phyloP scores from a whole-genome alignment of 148 eudicot species.

The Amaranthus palmeri region DNA sequence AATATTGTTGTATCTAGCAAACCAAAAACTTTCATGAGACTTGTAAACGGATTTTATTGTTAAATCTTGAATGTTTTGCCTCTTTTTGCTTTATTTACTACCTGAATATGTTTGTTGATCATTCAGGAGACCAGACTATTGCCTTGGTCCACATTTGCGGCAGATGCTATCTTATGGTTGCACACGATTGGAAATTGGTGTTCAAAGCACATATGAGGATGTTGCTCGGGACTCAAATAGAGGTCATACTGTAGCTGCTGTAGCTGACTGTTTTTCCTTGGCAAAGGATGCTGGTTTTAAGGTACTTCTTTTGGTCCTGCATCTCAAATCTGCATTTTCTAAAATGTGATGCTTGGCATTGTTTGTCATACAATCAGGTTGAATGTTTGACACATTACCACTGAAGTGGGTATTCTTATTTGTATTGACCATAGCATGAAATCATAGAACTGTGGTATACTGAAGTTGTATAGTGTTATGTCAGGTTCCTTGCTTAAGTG shows the following conservation, averaged over 20 bases:
- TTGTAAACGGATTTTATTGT: neutral
- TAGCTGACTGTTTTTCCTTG: slow-evolving; percentile 95
- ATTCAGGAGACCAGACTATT: slow-evolving; percentile 94
- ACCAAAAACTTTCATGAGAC: too few relatives aligned
- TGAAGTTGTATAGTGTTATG: neutral
- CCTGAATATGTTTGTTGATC: slow-evolving; percentile 7
- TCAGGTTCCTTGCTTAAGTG: neutral
- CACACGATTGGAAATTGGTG: slow-evolving; percentile 96
- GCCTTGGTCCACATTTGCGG: slow-evolving; percentile 96
- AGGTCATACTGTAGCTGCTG: slow-evolving; percentile 99
- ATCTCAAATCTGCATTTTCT: neutral
- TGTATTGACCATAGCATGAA: neutral
- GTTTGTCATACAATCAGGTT: neutral
- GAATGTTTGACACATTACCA: neutral
- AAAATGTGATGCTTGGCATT: neutral
- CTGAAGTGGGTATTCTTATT: neutral
- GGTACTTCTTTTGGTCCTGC: slow-evolving; percentile 35
- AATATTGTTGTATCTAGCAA: too few relatives aligned
- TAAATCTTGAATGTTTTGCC: neutral
- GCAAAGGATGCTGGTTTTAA: slow-evolving; percentile 99
- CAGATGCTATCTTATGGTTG: slow-evolving; percentile 97
- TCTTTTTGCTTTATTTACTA: neutral
- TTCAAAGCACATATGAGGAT: slow-evolving; percentile 98
- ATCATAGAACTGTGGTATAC: neutral
- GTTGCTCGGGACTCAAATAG: slow-evolving; percentile 98